Percentiles rank a stretch among this genome's conserved stretches.
Conservation (phyloP, 2,329 filamentous ascomycete genomes). For the Polytolypa hystricis region DNA sequence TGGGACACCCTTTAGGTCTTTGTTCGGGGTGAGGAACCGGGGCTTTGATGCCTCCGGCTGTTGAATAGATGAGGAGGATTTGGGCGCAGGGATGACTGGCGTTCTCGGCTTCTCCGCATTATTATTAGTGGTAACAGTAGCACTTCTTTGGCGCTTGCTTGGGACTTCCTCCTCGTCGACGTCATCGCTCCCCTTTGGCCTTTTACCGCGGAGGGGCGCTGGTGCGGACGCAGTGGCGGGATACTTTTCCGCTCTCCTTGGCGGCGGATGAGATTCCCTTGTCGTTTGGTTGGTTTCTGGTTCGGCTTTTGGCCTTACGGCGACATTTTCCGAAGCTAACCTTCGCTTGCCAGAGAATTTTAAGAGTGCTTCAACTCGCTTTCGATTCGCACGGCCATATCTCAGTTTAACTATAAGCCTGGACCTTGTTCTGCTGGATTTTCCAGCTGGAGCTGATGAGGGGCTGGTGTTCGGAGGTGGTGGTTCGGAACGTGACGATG, state of each 20-base stretch:
- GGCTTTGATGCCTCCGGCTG: conserved; percentile 14
- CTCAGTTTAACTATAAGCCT: conserved; percentile 39
- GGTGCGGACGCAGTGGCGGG: conserved; percentile 7
- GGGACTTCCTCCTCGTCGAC: conserved; percentile 18
- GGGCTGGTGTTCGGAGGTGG: not conserved
- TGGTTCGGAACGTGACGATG: not conserved
- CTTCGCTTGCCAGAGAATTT: conserved; percentile 33
- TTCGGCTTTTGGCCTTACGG: conserved; percentile 15
- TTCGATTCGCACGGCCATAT: conserved; percentile 40
- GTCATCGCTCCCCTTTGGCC: conserved; percentile 16
- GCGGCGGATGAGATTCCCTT: conserved; percentile 10
- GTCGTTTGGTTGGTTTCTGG: conserved; percentile 15
- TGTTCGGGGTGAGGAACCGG: conserved; percentile 32
- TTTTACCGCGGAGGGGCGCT: conserved; percentile 16
- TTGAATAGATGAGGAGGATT: conserved; percentile 22
- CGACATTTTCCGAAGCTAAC: conserved; percentile 16
- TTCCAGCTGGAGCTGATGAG: conserved; percentile 7
- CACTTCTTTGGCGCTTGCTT: conserved; percentile 26
- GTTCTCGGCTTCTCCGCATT: conserved; percentile 28
- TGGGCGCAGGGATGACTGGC: conserved; percentile 23
- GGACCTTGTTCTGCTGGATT: conserved; percentile 10
- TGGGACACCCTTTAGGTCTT: conserved; percentile 26
- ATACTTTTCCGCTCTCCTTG: conserved; percentile 13
- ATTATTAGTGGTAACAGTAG: conserved; percentile 18
- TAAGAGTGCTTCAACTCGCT: conserved; percentile 37